Conservation (phyloP, 148 eudicot species). For the Vaccinium myrtillus region DNA sequence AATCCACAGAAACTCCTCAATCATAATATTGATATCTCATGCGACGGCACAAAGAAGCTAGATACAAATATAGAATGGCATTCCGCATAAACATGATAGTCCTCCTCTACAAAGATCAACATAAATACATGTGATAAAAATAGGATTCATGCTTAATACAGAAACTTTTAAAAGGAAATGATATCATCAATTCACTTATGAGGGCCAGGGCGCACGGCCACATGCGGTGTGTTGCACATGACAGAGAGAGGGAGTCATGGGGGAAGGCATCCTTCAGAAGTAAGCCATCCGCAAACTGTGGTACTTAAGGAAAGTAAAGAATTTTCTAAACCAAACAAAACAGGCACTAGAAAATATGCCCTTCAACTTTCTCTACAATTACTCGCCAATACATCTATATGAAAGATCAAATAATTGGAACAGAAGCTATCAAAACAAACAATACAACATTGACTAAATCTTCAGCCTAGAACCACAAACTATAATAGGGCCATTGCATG, state of each 20-base stretch:
- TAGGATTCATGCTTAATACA: too few species aligned
- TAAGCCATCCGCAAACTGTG: not conserved
- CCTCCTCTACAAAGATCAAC: not conserved
- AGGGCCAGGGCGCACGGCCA: too few species aligned
- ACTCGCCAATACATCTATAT: not conserved
- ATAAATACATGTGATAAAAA: not conserved
- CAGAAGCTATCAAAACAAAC: not conserved
- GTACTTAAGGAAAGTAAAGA: not conserved
- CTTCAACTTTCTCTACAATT: not conserved
- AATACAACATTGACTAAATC: not conserved
- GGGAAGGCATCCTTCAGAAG: too few species aligned
- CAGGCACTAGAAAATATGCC: not conserved
- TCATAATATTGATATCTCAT: constrained; percentile 4
- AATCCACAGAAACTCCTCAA: constrained; percentile 11
- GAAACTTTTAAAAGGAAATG: too few species aligned
- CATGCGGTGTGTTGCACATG: not conserved
- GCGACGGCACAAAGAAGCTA: not conserved
- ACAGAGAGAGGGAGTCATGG: too few species aligned
- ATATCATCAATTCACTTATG: not conserved
- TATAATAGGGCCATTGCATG: not conserved
- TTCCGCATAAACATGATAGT: not conserved
- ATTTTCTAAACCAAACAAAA: not conserved
- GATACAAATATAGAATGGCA: not conserved
- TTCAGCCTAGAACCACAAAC: constrained; percentile 7
- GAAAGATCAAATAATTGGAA: not conserved